These are phyloP conservation scores for Penicillium tannophilum DNA, from an alignment of 495 filamentous ascomycete genomes.

Conservation along the genomic window DNA sequence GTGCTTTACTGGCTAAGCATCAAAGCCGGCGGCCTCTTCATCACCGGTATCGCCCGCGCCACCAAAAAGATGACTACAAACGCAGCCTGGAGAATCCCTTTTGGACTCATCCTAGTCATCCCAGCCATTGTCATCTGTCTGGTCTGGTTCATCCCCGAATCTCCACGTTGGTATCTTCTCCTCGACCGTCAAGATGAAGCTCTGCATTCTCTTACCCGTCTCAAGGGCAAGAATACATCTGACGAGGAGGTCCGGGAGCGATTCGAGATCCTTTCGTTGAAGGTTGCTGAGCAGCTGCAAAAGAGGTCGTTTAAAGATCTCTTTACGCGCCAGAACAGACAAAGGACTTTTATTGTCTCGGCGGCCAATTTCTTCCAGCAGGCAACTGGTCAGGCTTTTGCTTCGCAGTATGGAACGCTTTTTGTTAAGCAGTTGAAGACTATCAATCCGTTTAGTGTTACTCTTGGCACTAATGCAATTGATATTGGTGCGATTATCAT, in stretches of 20 bases:
- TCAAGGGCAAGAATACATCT: constrained; percentile 18
- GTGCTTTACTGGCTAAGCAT: constrained; percentile 33
- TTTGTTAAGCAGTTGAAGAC: constrained; percentile 37
- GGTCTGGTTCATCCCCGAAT: constrained; percentile 38
- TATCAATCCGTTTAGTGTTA: constrained; percentile 36
- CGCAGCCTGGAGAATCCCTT: constrained; percentile 36
- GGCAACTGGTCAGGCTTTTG: constrained; percentile 37
- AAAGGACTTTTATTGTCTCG: constrained; percentile 35
- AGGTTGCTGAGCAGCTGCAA: constrained; percentile 16
- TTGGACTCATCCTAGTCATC: constrained; percentile 32
- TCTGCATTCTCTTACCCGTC: constrained; percentile 8
- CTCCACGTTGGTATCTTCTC: constrained; percentile 37
- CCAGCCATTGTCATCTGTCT: constrained; percentile 24
- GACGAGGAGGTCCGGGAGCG: constrained; percentile 16
- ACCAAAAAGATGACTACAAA: constrained; percentile 28
- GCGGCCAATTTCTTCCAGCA: constrained; percentile 38
- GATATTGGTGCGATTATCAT: constrained; percentile 20
- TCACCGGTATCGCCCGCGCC: constrained; percentile 32
- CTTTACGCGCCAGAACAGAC: constrained; percentile 29
- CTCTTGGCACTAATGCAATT: constrained; percentile 19
- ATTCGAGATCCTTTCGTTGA: constrained; percentile 11
- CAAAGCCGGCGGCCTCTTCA: constrained; percentile 29
- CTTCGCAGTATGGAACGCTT: constrained; percentile 33
- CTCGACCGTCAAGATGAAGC: constrained; percentile 33
- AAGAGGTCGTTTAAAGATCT: constrained; percentile 32